Evolutionary conservation across 176 grass and related monocot genomes (phyloP), one percentile per base, ranked within the genome.

Genomic region (Oryza rufipogon): DNA sequence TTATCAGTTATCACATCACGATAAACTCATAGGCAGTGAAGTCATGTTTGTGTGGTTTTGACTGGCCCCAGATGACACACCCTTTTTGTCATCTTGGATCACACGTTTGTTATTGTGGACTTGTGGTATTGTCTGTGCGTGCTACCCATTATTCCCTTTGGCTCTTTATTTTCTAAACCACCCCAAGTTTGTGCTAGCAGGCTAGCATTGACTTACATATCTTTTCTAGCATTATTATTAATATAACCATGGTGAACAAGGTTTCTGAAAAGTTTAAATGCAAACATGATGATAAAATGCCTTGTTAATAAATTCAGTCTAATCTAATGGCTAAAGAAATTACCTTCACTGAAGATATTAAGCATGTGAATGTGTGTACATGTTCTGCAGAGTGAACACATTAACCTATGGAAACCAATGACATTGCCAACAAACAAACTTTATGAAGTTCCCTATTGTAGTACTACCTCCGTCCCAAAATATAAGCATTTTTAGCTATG

Each of bases 301-400:
- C 17, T 49, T 86, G 19, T 51, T 86, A 49, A 34, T 71, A 19
- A 19, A 15, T 71, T 64, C 1, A 68, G 41, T 17, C 39, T 64
- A 5, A 12, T 79, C 3, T 63, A 64, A 11, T 48, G 75, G 58
- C 25, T 83, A 42, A 79, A 72, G 41, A 72, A 63, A 65, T 33
- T 72, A 32, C 13, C 79, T 36, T 65, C 7, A 4, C 17, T 63
- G 28, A 36, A 1, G 47, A 1, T 66, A 23, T 70, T 20, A 25
- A 9, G 11, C 16, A 14, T 79, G 47, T 10, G 38, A 72, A 9
- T 5, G 48, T 85, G 2, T 71, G 23, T 46, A 5, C 11, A 6
- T 78, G 17, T 79, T 28, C 41, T 79, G 41, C 44, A 85, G 70
- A 79, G 38, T 38, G 56, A 72, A 74, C 16, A 73, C 13, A 73